Conservation (phyloP, 306 rosid genomes). For the Quercus mongolica region DNA sequence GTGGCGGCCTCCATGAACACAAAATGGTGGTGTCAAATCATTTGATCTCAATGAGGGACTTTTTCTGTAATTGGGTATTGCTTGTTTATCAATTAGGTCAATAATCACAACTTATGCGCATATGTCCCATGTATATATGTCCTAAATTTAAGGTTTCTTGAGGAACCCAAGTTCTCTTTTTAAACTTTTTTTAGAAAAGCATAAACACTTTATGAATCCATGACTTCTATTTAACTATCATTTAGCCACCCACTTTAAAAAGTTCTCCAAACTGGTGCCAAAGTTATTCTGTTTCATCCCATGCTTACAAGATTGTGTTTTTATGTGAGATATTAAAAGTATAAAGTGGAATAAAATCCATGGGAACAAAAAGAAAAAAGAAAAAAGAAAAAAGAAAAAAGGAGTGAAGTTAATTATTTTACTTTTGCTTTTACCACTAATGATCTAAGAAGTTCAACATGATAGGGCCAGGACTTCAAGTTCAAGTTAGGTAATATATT, state of each 20-base stretch:
- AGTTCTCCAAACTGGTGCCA: constrained; percentile 36
- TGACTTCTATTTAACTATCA: constrained; percentile 45
- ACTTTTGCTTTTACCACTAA: background rate
- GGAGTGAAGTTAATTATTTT: background rate
- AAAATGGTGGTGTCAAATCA: constrained; percentile 57
- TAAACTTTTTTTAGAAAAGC: constrained; percentile 48
- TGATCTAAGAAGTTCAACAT: background rate
- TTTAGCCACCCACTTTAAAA: constrained; percentile 49
- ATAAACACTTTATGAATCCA: constrained; percentile 38
- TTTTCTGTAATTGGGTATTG: constrained; percentile 17
- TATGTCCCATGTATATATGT: constrained; percentile 11
- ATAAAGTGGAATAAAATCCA: background rate
- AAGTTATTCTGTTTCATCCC: constrained; percentile 38
- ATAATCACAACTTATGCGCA: constrained; percentile 31
- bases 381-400: background rate
- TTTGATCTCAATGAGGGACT: constrained; percentile 36
- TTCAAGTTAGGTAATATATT: constrained; percentile 12
- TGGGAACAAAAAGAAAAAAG: background rate
- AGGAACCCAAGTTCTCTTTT: constrained; percentile 30
- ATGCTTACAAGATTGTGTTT: constrained; percentile 25
- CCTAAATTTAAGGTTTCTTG: constrained; percentile 36
- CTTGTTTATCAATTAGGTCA: constrained; percentile 33
- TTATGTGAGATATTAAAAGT: background rate
- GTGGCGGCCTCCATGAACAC: constrained; percentile 38
- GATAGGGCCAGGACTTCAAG: background rate